Evolutionary conservation across 2,329 filamentous ascomycete genomes (phyloP).

Genomic region (Penicillium olsonii): DNA sequence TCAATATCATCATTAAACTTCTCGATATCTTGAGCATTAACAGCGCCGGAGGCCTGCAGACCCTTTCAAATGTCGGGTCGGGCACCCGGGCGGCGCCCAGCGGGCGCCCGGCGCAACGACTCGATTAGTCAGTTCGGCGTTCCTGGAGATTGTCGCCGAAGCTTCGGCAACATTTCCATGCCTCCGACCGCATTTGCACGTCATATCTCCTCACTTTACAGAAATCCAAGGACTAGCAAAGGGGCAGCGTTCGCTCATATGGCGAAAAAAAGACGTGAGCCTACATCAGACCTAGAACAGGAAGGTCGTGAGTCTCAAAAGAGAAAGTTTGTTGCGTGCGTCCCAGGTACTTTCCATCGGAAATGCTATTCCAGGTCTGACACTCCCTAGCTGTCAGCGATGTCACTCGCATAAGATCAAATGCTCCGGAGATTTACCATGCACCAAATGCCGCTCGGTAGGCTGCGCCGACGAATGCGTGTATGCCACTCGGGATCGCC

Average conservation of each 20-base stretch:
- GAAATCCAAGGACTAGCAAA: background rate
- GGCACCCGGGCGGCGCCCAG: too few species aligned
- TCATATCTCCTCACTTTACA: background rate
- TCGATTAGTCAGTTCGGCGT: constrained; percentile 1
- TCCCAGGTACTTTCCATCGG: background rate
- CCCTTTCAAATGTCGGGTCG: too few species aligned
- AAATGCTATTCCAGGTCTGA: constrained; percentile 6
- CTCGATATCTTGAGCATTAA: too few species aligned
- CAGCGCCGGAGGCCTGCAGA: too few species aligned
- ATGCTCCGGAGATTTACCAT: constrained; percentile 49
- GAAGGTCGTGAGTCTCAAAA: constrained; percentile 18
- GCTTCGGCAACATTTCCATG: background rate
- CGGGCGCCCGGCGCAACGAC: too few species aligned
- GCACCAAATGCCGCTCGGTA: constrained; percentile 42
- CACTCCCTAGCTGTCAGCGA: constrained; percentile 38
- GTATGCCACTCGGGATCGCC: constrained; percentile 46
- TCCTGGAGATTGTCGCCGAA: background rate
- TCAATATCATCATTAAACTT: too few species aligned
- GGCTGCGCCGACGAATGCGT: constrained; percentile 41
- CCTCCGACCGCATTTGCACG: background rate
- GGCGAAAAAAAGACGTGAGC: constrained; percentile 17
- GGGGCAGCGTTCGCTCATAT: constrained; percentile 12
- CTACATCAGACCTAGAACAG: constrained; percentile 16
- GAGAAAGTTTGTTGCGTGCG: constrained; percentile 37
- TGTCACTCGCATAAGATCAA: constrained; percentile 52